phyloP scores from a whole-genome alignment of 129 eudicot genomes.

The Lonicera japonica region DNA sequence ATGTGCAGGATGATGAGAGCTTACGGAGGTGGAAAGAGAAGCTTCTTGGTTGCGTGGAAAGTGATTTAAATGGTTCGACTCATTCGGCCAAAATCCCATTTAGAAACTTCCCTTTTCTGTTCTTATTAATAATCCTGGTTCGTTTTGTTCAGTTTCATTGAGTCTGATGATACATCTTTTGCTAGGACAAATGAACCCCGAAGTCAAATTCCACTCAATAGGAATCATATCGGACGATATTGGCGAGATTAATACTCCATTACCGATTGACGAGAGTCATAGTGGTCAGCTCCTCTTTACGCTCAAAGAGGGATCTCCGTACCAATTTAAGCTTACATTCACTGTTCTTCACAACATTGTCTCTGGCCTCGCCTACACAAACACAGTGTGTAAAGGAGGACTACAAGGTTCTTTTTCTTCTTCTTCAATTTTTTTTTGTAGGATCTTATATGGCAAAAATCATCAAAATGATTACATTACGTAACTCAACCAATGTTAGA shows the following conservation, averaged over 20 bases:
- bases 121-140: background rate
- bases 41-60: conserved; percentile 66
- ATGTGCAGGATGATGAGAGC: conserved; percentile 70
- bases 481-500: too few species aligned
- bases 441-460: too few species aligned
- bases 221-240: conserved; percentile 69
- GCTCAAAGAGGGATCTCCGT: conserved; percentile 68
- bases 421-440: too few species aligned
- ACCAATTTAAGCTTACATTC: conserved; percentile 61
- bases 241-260: conserved; percentile 54
- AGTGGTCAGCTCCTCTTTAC: conserved; percentile 51
- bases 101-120: background rate
- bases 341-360: conserved; percentile 73
- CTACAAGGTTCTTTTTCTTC: conserved; percentile 39
- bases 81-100: background rate
- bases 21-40: conserved; percentile 88
- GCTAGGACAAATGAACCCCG: conserved; percentile 74
- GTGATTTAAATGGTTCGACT: conserved; percentile 67
- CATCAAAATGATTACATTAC: too few species aligned
- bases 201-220: conserved; percentile 68
- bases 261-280: conserved; percentile 53
- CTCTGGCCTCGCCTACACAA: conserved; percentile 65
- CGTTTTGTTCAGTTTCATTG: conserved; percentile 2
- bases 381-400: conserved; percentile 68
- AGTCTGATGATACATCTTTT: conserved; percentile 1